These are phyloP conservation scores for Lactarius vividus DNA, from an alignment of 768 basidiomycete genomes.

Conservation along the genomic window DNA sequence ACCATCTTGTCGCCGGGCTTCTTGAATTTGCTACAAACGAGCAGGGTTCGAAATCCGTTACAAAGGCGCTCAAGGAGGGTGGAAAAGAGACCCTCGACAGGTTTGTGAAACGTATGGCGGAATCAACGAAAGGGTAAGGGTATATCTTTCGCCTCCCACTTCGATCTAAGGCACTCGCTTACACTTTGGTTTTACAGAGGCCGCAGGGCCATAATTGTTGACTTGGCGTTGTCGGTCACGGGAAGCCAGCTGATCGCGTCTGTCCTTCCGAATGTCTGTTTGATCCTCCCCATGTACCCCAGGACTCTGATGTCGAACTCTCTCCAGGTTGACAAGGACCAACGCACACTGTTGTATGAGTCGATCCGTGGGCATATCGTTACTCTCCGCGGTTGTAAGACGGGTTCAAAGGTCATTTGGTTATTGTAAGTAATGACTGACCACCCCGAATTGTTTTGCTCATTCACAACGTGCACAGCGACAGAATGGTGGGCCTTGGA, in stretches of 20 bases:
- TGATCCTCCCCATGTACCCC: background rate
- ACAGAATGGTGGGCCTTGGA: conserved; percentile 50
- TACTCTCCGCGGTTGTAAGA: conserved; percentile 87
- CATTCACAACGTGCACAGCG: conserved; percentile 37
- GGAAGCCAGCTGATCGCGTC: conserved; percentile 85
- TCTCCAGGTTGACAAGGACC: conserved; percentile 77
- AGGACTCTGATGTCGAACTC: conserved; percentile 7
- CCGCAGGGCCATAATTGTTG: conserved; percentile 82
- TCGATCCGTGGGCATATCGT: conserved; percentile 87
- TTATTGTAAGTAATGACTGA: conserved; percentile 55
- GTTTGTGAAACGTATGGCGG: conserved; percentile 80
- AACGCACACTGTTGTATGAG: conserved; percentile 76
- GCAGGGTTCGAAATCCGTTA: conserved; percentile 85
- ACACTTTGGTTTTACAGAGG: conserved; percentile 39
- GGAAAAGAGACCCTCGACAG: conserved; percentile 72
- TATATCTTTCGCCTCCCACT: conserved; percentile 16
- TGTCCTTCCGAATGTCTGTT: conserved; percentile 68
- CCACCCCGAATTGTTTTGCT: background rate
- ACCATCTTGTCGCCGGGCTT: conserved; percentile 72
- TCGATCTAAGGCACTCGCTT: background rate
- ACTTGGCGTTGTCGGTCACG: conserved; percentile 77
- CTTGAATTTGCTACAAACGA: conserved; percentile 79
- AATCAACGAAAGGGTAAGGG: conserved; percentile 73
- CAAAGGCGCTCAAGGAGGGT: conserved; percentile 83
- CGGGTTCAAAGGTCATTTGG: conserved; percentile 91